Evolutionary conservation across 331 rosid species (phyloP).

Genomic region (Cucumis variabilis): DNA sequence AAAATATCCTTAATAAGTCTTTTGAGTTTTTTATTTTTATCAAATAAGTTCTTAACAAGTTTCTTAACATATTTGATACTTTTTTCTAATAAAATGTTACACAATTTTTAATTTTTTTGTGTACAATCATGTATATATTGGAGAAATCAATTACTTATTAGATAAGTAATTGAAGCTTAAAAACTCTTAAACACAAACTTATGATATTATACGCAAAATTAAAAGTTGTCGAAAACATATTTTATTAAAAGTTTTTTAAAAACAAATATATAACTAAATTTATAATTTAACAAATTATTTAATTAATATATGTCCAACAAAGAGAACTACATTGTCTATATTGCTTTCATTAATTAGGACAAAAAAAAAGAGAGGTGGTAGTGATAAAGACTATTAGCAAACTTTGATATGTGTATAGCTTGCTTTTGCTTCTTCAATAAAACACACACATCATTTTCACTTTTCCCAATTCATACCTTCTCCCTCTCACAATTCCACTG

Average conservation of each 20-base stretch:
- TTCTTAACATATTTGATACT: no score
- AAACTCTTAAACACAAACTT: no score
- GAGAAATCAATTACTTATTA: not conserved
- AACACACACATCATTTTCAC: constrained; percentile 18
- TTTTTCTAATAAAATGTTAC: no score
- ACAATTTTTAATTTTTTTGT: no score
- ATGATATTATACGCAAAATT: no score
- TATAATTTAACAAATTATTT: not conserved
- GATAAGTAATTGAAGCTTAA: not conserved
- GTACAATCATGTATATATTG: no score
- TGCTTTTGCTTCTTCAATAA: not conserved
- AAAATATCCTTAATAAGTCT: no score
- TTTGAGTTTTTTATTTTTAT: no score
- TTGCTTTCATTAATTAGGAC: not conserved
- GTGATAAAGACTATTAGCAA: not conserved
- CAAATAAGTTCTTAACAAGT: no score
- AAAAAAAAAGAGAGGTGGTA: not conserved
- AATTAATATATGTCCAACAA: not conserved
- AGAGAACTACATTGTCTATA: not conserved
- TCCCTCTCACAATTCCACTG: not conserved
- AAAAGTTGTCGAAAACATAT: no score
- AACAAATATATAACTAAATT: no score
- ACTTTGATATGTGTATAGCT: not conserved
- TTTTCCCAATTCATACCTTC: not conserved
- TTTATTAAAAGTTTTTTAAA: no score